Evolutionary conservation across 768 basidiomycete species (phyloP), one percentile per base, ranked within the genome.

Genomic region (Leccinum pellstonianum): DNA sequence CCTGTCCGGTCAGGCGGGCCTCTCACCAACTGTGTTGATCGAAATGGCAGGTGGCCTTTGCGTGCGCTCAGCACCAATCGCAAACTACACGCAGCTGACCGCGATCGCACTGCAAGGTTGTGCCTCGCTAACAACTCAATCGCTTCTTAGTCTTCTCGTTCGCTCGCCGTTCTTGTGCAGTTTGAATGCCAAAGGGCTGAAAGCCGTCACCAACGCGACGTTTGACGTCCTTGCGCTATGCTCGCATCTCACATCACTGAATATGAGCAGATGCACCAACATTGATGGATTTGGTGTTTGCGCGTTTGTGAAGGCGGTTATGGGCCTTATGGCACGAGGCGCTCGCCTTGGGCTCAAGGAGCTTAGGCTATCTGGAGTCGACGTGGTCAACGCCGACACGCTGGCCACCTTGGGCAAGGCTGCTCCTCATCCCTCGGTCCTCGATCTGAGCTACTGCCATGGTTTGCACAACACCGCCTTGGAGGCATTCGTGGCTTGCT

Each of bases 381-480:
- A 80, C 67, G 76, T 83, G 55, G 72, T 86, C 54, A 76, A 80
- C 15, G 87, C 89, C 66, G 75, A 77, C 11, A 80, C 81, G 65
- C 82, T 95, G 82, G 71, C 77, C 17, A 74, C 76, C 10, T 76
- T 95, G 37, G 93, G 88, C 6, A 82, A 77, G 63, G 86, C 83
- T 3, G 81, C 89, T 0, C 90, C 90, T 19, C 76, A 79, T 65
- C 80, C 95, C 21, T 89, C 93, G 71, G 82, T 91, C 17, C 77
- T 95, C 21, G 93, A 95, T 72, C 74, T 94, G 61, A 90, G 88
- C 73, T 89, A 90, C 67, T 79, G 83, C 57, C 80, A 81, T 31
- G 81, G 85, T 57, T 71, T 94, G 58, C 88, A 87, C 69, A 92
- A 93, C 69, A 86, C 88, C 2, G 84, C 86, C 2, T 63, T 93